A percentile compares a stretch with the other conserved stretches of the same genome.
Evolutionary conservation across 2,329 filamentous ascomycete species (phyloP).

Genomic region (Xylariaceae sp.): DNA sequence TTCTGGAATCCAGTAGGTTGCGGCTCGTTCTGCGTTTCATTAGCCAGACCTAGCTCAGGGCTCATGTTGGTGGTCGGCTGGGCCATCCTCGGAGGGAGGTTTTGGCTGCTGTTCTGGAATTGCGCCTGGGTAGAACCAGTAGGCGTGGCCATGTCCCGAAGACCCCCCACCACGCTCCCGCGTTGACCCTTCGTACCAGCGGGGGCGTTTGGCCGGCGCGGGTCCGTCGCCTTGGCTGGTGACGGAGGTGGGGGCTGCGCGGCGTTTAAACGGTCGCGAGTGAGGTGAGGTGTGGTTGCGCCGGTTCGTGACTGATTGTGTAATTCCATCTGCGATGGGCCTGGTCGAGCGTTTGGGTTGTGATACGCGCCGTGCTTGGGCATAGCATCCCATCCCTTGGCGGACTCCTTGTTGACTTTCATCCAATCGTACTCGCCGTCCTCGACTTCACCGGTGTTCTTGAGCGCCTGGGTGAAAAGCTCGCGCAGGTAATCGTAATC

Average conservation of each 20-base stretch:
- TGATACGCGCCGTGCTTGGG: constrained; percentile 64
- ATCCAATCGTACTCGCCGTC: constrained; percentile 99
- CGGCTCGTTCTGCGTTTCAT: constrained; percentile 56
- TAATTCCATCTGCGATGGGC: constrained; percentile 78
- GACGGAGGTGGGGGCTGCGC: constrained; percentile 84
- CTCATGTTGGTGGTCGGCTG: constrained; percentile 53
- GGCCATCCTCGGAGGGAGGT: constrained; percentile 63
- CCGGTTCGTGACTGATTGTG: constrained; percentile 66
- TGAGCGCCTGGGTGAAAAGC: constrained; percentile 91
- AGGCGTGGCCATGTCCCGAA: constrained; percentile 73
- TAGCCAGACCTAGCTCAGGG: constrained; percentile 50
- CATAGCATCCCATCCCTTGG: constrained; percentile 87
- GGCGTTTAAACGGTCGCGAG: constrained; percentile 87
- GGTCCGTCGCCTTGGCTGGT: constrained; percentile 75
- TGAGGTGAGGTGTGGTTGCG: constrained; percentile 64
- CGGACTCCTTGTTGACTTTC: constrained; percentile 78
- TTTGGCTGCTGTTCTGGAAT: constrained; percentile 92
- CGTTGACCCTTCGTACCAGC: constrained; percentile 70
- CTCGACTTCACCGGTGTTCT: constrained; percentile 89
- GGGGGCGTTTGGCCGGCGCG: constrained; percentile 74
- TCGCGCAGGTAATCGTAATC: constrained; percentile 98
- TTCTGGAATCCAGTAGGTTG: constrained; percentile 84
- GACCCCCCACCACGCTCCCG: constrained; percentile 66
- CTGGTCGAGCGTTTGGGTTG: constrained; percentile 71
- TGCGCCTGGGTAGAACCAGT: constrained; percentile 91